phyloP scores from a whole-genome alignment of 257 asterid genomes.

The Hygrophila difformis region DNA sequence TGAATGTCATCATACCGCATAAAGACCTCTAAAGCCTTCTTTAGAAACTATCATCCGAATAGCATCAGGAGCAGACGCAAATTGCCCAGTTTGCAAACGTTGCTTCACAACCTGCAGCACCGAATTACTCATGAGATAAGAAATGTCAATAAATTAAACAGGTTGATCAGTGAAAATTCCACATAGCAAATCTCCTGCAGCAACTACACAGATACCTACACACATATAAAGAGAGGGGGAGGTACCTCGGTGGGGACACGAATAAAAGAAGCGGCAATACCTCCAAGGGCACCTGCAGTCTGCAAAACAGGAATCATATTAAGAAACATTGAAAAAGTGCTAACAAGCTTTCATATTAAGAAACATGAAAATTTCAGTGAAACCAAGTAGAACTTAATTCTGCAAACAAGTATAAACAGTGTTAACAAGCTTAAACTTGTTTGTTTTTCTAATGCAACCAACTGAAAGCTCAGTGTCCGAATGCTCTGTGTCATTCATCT shows the following conservation, averaged over 20 bases:
- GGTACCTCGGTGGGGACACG: conserved; percentile 96
- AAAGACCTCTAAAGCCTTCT: conserved; percentile 89
- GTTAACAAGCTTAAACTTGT: neutral
- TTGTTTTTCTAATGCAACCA: neutral
- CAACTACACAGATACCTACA: neutral
- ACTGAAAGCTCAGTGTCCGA: no score
- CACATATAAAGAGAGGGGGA: conserved; percentile 9
- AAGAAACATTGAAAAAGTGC: conserved; percentile 2
- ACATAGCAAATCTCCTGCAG: neutral
- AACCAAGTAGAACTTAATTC: neutral
- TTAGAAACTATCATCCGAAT: conserved; percentile 68
- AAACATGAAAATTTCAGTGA: neutral
- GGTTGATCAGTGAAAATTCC: no score
- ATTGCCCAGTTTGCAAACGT: conserved; percentile 93
- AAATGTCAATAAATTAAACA: no score
- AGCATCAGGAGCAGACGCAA: conserved; percentile 86
- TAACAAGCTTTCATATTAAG: conserved; percentile 5
- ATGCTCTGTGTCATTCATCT: no score
- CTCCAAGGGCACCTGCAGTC: conserved; percentile 98
- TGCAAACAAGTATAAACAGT: neutral
- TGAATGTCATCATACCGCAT: conserved; percentile 54
- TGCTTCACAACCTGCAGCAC: conserved; percentile 84
- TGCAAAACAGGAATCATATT: conserved; percentile 11
- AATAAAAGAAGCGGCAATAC: conserved; percentile 86
- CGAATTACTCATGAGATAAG: conserved; percentile 17